Conservation (phyloP, 345 rosid genomes). For the Citrus reticulata region DNA sequence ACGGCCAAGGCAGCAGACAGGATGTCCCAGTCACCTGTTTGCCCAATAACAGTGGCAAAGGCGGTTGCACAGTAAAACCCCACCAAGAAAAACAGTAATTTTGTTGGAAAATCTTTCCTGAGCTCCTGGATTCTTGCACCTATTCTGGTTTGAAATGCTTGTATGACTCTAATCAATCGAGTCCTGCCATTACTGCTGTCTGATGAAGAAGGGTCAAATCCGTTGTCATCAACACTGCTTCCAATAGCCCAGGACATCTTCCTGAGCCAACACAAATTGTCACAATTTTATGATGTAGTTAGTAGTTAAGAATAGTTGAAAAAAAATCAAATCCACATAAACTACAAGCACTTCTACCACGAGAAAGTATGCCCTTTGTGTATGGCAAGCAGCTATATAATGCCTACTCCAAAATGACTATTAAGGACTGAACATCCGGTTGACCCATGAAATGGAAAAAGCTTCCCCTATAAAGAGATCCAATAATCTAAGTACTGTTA, state of each 20-base stretch:
- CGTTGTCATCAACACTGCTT: conserved; percentile 46
- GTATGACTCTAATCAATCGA: conserved; percentile 58
- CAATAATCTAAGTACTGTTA: not conserved
- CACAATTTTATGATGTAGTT: not conserved
- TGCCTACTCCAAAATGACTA: not conserved
- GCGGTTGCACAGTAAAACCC: conserved; percentile 93
- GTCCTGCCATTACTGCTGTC: conserved; percentile 44
- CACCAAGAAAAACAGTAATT: conserved; percentile 76
- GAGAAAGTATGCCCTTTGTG: not conserved
- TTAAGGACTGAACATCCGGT: not conserved
- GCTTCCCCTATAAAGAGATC: not conserved
- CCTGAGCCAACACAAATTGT: conserved; percentile 37
- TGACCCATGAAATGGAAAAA: not conserved
- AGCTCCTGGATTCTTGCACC: conserved; percentile 48
- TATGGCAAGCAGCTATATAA: not conserved
- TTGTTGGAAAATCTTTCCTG: conserved; percentile 64
- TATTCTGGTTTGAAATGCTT: conserved; percentile 47
- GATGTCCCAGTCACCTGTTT: conserved; percentile 98
- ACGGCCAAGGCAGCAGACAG: conserved; percentile 86
- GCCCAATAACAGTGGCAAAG: conserved; percentile 83
- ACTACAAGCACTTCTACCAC: not conserved
- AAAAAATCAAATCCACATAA: not conserved
- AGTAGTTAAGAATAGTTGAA: not conserved
- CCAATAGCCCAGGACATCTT: conserved; percentile 48
- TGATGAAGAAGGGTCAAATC: conserved; percentile 57